Evolutionary conservation across 2,329 filamentous ascomycete species (phyloP).

Genomic region (Nakataea oryzae): DNA sequence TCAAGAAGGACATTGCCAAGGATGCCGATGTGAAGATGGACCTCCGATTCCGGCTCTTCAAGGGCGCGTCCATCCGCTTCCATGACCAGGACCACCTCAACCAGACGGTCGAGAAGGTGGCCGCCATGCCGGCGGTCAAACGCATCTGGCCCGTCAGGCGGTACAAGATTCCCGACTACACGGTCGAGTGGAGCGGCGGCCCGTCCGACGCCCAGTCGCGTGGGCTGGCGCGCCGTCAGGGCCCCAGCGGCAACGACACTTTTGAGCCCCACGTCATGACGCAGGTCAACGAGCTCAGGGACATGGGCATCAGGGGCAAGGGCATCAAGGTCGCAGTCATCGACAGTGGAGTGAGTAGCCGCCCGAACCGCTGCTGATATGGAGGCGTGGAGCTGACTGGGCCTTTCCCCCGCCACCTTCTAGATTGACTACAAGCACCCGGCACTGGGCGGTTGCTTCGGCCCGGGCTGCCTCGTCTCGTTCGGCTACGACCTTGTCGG

Average conservation of each 20-base stretch:
- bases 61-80: conserved; percentile 42
- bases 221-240: conserved; percentile 1
- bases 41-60: conserved; percentile 40
- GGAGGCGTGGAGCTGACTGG: not conserved
- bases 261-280: conserved; percentile 45
- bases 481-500: conserved; percentile 10
- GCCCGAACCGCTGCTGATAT: no score
- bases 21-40: conserved; percentile 34
- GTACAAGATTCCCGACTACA: conserved; percentile 31
- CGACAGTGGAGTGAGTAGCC: conserved; percentile 38
- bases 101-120: conserved; percentile 28
- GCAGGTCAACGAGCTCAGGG: conserved; percentile 41
- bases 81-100: conserved; percentile 33
- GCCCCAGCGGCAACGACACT: conserved; percentile 21
- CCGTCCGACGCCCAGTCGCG: conserved; percentile 14
- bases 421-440: conserved; percentile 51
- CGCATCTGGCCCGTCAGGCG: conserved; percentile 35
- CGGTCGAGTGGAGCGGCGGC: conserved; percentile 31
- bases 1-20: conserved; percentile 25
- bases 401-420: no score
- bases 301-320: conserved; percentile 35
- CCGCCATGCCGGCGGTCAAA: conserved; percentile 32
- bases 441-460: conserved; percentile 29
- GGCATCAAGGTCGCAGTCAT: conserved; percentile 43
- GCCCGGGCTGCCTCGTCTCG: conserved; percentile 8